A percentile compares a stretch with the other conserved stretches of the same genome.
Evolutionary conservation across 2,329 filamentous ascomycete species (phyloP).

Genomic region (Xylariaceae sp.): DNA sequence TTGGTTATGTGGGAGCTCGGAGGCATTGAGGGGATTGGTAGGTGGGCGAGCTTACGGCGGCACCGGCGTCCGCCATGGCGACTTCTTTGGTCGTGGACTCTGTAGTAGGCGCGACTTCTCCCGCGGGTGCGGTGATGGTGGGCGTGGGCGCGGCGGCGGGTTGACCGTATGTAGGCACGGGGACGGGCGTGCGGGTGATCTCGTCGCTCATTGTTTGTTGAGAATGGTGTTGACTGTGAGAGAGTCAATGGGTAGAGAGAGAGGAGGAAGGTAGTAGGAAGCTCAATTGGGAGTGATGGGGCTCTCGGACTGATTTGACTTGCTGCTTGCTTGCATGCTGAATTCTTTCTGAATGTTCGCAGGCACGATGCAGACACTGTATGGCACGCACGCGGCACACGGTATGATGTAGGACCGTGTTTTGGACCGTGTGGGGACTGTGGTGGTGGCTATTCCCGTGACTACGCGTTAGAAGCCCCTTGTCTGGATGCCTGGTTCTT

Average conservation of each 20-base stretch:
- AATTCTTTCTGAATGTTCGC: too few relatives aligned
- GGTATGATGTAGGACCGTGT: background rate
- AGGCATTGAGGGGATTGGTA: background rate
- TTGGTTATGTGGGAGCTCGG: background rate
- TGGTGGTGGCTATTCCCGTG: constrained; percentile 14
- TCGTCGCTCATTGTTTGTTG: constrained; percentile 25
- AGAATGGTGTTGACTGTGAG: background rate
- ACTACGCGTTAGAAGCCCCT: constrained; percentile 21
- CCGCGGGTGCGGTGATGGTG: constrained; percentile 5
- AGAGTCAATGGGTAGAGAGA: background rate
- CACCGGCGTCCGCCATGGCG: constrained; percentile 39
- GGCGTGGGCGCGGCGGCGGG: constrained; percentile 10
- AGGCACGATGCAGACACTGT: too few relatives aligned
- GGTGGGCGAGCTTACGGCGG: constrained; percentile 32
- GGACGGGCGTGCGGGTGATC: constrained; percentile 26
- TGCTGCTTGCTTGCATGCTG: too few relatives aligned
- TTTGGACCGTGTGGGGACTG: too few relatives aligned
- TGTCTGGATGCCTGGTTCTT: background rate
- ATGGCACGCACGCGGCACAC: too few relatives aligned
- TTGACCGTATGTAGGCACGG: constrained; percentile 28
- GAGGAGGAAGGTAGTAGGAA: background rate
- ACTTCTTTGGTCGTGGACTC: constrained; percentile 33
- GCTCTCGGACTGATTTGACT: background rate
- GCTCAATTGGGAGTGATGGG: background rate
- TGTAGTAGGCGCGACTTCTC: constrained; percentile 20